These are phyloP conservation scores for Exophiala aquamarina DNA, from an alignment of 2,329 filamentous ascomycete species.

Conservation along the genomic window DNA sequence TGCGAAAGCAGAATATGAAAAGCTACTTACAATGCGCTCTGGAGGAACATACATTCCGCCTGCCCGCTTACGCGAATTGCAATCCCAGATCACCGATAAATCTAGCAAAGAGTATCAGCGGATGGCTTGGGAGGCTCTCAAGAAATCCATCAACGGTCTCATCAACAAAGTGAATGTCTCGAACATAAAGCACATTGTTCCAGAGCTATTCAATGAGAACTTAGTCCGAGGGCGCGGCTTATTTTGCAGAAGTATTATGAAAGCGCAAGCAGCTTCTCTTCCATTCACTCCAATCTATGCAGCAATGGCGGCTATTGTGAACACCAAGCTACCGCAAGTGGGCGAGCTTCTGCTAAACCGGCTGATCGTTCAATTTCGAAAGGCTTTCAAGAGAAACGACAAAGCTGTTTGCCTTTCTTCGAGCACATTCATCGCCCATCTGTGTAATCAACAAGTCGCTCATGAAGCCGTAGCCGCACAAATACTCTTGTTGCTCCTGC, in stretches of 20 bases:
- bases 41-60: conserved; percentile 97
- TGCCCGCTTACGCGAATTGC: conserved; percentile 82
- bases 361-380: conserved; percentile 87
- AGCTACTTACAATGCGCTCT: conserved; percentile 86
- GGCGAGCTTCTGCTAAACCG: conserved; percentile 86
- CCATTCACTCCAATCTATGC: conserved; percentile 97
- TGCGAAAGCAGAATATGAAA: conserved; percentile 90
- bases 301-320: conserved; percentile 93
- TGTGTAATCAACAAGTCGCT: conserved; percentile 94
- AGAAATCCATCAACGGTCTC: conserved; percentile 97
- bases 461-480: conserved; percentile 92
- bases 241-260: conserved; percentile 97
- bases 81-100: conserved; percentile 97
- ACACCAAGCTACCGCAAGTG: conserved; percentile 93
- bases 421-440: conserved; percentile 90
- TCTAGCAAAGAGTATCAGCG: conserved; percentile 95
- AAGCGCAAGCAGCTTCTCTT: conserved; percentile 91
- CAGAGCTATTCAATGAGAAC: conserved; percentile 94
- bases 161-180: conserved; percentile 99
- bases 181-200: conserved; percentile 97
- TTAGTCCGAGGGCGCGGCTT: conserved; percentile 85
- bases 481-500: conserved; percentile 84
- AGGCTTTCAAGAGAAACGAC: conserved; percentile 94
- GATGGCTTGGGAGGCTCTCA: conserved; percentile 98
- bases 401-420: conserved; percentile 92